phyloP scores from a whole-genome alignment of 2,329 filamentous ascomycete species.

The Trichophyton equinum region DNA sequence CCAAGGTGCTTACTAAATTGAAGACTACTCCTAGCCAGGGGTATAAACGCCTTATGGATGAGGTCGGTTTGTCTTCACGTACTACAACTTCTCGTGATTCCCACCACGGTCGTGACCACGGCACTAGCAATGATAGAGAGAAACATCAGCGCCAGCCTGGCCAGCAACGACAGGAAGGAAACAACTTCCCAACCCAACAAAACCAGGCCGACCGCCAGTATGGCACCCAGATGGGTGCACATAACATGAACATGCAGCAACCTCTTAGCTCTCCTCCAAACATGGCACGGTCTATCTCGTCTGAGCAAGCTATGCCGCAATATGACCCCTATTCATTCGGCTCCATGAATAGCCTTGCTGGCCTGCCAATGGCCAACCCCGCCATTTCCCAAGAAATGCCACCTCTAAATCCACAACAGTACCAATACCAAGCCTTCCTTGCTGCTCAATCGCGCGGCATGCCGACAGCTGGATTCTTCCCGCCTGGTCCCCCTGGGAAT shows the following conservation, averaged over 20 bases:
- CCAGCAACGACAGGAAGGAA: conserved; percentile 28
- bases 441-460: conserved; percentile 35
- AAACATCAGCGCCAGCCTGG: conserved; percentile 32
- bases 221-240: conserved; percentile 28
- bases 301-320: conserved; percentile 25
- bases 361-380: conserved; percentile 13
- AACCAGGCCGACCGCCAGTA: conserved; percentile 31
- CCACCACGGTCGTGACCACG: conserved; percentile 27
- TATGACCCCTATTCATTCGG: conserved; percentile 30
- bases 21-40: conserved; percentile 91
- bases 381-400: conserved; percentile 29
- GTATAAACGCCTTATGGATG: conserved; percentile 98
- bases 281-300: conserved; percentile 22
- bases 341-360: conserved; percentile 23
- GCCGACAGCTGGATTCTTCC: conserved; percentile 35
- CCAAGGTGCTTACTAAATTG: conserved; percentile 73
- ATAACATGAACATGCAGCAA: conserved; percentile 22
- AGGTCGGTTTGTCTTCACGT: conserved; percentile 68
- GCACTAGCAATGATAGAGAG: conserved; percentile 21
- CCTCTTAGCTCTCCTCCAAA: conserved; percentile 22
- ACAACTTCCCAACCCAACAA: conserved; percentile 24
- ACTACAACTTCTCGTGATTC: conserved; percentile 25
- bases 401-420: conserved; percentile 37
- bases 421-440: conserved; percentile 47
- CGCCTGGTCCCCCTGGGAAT: conserved; percentile 27